Evolutionary conservation across 192 early-diverging fungal species (phyloP).

Genomic region (Geranomyces variabilis): DNA sequence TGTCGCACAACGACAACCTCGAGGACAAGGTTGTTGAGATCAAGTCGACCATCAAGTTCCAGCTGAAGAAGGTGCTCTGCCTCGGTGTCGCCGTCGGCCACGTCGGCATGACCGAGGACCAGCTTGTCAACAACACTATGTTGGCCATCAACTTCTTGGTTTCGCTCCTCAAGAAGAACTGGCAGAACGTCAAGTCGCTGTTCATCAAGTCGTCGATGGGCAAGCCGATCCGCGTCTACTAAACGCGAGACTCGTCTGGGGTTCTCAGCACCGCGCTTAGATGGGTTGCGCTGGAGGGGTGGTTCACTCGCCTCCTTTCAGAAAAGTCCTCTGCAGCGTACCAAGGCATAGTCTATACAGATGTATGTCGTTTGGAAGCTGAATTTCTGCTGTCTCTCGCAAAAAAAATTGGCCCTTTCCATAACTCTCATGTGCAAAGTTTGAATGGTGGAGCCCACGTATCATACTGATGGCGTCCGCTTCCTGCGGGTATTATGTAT

Average conservation of each 20-base stretch:
- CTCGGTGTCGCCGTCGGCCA: constrained; percentile 95
- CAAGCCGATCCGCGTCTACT: constrained; percentile 61
- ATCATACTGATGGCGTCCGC: no score
- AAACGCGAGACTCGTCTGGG: constrained; percentile 1
- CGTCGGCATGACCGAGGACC: constrained; percentile 92
- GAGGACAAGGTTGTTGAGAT: constrained; percentile 88
- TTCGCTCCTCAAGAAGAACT: constrained; percentile 97
- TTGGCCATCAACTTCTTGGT: constrained; percentile 98
- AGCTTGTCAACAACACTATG: constrained; percentile 96
- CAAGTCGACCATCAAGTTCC: constrained; percentile 99
- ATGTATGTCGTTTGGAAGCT: constrained; percentile 33
- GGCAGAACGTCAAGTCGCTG: constrained; percentile 98
- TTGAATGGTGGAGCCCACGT: no score
- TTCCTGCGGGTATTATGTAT: no score
- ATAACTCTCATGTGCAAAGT: no score
- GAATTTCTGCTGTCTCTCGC: constrained; percentile 31
- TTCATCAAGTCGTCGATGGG: constrained; percentile 98
- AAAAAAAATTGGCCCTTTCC: background rate
- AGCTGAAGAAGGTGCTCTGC: constrained; percentile 99
- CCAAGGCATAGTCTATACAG: constrained; percentile 29
- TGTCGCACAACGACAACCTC: constrained; percentile 86
- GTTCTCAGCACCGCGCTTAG: background rate
- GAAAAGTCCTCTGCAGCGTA: constrained; percentile 28
- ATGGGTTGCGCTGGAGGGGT: constrained; percentile 15
- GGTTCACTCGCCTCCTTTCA: background rate